These are phyloP conservation scores for Candida mattraensis DNA, from an alignment of 805 yeast genomes.

Conservation along the genomic window DNA sequence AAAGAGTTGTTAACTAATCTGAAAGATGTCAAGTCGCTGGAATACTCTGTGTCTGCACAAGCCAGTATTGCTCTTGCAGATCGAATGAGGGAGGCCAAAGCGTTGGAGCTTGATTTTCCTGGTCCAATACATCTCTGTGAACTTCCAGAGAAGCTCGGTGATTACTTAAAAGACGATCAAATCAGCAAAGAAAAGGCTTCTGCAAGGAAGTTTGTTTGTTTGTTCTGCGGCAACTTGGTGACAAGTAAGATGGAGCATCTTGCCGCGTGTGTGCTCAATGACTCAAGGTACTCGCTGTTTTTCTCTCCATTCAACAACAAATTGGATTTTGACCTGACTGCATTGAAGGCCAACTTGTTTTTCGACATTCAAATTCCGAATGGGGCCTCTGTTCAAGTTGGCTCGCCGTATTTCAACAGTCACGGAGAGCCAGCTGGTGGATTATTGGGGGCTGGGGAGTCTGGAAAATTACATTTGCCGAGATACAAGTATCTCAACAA, in stretches of 20 bases:
- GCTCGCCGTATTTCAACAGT: constrained; percentile 68
- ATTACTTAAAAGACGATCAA: constrained; percentile 48
- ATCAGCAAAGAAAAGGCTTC: constrained; percentile 32
- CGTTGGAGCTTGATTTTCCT: constrained; percentile 32
- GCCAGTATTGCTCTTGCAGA: constrained; percentile 11
- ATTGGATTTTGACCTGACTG: constrained; percentile 19
- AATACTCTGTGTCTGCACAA: constrained; percentile 22
- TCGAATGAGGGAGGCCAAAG: constrained; percentile 28
- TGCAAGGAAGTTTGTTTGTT: constrained; percentile 20
- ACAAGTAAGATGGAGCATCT: constrained; percentile 18
- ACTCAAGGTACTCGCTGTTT: constrained; percentile 21
- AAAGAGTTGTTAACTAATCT: constrained; percentile 22
- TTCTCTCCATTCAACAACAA: constrained; percentile 31
- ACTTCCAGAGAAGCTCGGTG: constrained; percentile 36
- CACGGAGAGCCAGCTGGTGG: constrained; percentile 74
- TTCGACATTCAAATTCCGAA: constrained; percentile 29
- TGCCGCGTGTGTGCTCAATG: constrained; percentile 21
- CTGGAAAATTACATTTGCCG: constrained; percentile 50
- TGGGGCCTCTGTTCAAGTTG: constrained; percentile 32
- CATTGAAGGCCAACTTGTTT: constrained; percentile 27
- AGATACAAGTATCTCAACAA: constrained; percentile 59
- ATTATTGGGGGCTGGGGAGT: constrained; percentile 52
- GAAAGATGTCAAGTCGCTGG: constrained; percentile 14
- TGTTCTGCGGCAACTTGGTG: constrained; percentile 28
- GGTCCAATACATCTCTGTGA: constrained; percentile 26